phyloP scores from a whole-genome alignment of 2,329 filamentous ascomycete genomes.

The Xenosphaeropsis pyriputrescens region DNA sequence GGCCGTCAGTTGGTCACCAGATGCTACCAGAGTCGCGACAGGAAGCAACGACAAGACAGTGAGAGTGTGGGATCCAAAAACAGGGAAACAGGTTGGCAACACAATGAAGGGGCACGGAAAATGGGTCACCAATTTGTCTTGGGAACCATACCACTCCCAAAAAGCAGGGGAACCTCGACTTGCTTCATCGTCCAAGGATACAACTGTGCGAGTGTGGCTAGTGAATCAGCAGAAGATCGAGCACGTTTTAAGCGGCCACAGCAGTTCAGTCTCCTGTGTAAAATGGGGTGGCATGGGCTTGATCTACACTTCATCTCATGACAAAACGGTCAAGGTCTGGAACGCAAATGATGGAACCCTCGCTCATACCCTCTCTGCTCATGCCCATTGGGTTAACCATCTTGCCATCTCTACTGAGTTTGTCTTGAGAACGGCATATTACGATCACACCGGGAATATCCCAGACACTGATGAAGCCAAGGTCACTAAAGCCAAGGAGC shows the following conservation, averaged over 20 bases:
- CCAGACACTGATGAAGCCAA: constrained; percentile 58
- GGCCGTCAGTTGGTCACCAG: constrained; percentile 74
- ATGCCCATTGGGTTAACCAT: constrained; percentile 94
- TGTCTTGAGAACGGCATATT: constrained; percentile 70
- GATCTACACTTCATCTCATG: constrained; percentile 76
- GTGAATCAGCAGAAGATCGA: constrained; percentile 66
- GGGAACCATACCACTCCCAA: constrained; percentile 89
- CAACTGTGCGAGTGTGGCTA: constrained; percentile 77
- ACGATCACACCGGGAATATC: constrained; percentile 64
- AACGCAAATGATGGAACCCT: constrained; percentile 66
- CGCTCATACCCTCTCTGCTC: constrained; percentile 62
- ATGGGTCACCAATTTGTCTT: constrained; percentile 76
- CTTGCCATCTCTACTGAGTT: constrained; percentile 88
- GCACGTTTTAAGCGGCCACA: constrained; percentile 76
- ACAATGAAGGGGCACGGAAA: constrained; percentile 72
- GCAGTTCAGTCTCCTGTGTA: constrained; percentile 77
- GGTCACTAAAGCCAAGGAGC: constrained; percentile 58
- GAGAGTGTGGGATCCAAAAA: constrained; percentile 76
- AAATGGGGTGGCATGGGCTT: constrained; percentile 84
- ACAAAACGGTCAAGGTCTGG: constrained; percentile 90
- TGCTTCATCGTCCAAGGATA: constrained; percentile 81
- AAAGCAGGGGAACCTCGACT: constrained; percentile 58
- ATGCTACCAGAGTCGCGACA: constrained; percentile 68
- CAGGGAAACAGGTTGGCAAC: constrained; percentile 57
- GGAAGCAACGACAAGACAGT: constrained; percentile 89